A percentile compares a stretch with the other conserved stretches of the same genome.
These are phyloP conservation scores for Pecoramyces ruminantium DNA, from an alignment of 192 early-diverging fungal species.

Conservation along the genomic window DNA sequence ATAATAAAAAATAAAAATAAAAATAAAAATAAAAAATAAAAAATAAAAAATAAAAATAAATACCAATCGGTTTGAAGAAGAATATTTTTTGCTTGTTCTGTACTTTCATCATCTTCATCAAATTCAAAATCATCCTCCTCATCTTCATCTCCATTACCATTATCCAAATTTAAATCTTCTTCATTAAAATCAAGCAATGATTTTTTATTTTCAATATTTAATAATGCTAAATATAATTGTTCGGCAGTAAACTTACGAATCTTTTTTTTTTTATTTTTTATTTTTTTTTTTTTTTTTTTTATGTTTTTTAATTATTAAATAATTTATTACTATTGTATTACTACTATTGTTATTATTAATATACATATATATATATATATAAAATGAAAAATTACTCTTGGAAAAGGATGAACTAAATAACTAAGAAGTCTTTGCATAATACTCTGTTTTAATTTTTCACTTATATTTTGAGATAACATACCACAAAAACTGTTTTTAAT, in stretches of 20 bases:
- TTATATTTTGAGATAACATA: not conserved
- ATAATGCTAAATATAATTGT: slow-evolving; percentile 46
- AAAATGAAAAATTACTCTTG: too few relatives aligned
- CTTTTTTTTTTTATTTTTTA: slow-evolving; percentile 6
- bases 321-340: too few relatives aligned
- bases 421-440: slow-evolving; percentile 40
- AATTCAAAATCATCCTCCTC: slow-evolving; percentile 24
- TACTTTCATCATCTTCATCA: slow-evolving; percentile 9
- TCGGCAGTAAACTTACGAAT: slow-evolving; percentile 53
- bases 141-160: not conserved
- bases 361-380: too few relatives aligned
- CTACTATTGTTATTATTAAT: too few relatives aligned
- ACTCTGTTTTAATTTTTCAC: slow-evolving; percentile 5
- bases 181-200: not conserved
- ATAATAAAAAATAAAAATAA: too few relatives aligned
- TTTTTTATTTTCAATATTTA: slow-evolving; percentile 1
- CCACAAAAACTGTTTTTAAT: not conserved
- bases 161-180: not conserved
- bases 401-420: slow-evolving; percentile 58
- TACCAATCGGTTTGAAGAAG: slow-evolving; percentile 10
- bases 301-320: too few relatives aligned
- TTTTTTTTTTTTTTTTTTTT: too few relatives aligned
- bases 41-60: too few relatives aligned
- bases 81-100: slow-evolving; percentile 37
- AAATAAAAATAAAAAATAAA: too few relatives aligned